Base-by-base conservation (phyloP, 2,329 filamentous ascomycete genomes). In the Hymenoscyphus linearis region DNA sequence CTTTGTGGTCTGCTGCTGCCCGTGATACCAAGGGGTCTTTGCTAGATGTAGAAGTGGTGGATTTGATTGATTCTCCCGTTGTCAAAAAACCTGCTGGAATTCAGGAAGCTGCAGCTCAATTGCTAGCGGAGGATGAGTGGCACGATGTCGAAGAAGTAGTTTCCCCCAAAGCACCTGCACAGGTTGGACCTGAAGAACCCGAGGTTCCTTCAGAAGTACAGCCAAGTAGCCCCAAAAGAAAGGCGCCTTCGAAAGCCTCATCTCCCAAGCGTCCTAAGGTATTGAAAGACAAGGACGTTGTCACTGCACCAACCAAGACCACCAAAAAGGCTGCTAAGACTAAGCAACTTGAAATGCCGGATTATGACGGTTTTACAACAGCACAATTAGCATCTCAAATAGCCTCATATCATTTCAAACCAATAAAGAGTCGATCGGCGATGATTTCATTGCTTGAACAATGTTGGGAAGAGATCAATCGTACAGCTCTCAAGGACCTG, bases 1-100 rank as follows among this genome's bases (percentile, higher is more conserved):
- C 82, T 59, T 77, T 95, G 1, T 96, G 91, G 91, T 79, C 80
- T 61, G 87, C 85, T 44, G 87, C 85, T 4, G 84, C 89, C 26
- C 81, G 90, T 65, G 85, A 90, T 69, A 76, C 76, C 0, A 81
- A 85, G 25, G 88, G 89, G 0, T 80, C 83, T 14, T 72, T 93
- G 2, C 77, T 90, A 57, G 82, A 87, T 58, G 55, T 71, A 57
- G 69, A 69, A 40, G 76, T 86, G 18, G 75, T 89, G 50, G 83
- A 90, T 59, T 73, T 89, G 18, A 77, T 78, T 4, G 76, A 82
- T 25, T 66, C 68, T 4, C 67, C 68, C 14, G 60, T 65, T 27
- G 57, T 64, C 3, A 5, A 16, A 18, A 25, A 16, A 52, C 14
- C 13, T 2, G 22, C 4, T 14, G 13, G 25, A 1, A 37, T 34